Evolutionary conservation across 2,329 filamentous ascomycete species (phyloP), one percentile per base, ranked within the genome.

Genomic region (Monilinia fructigena): DNA sequence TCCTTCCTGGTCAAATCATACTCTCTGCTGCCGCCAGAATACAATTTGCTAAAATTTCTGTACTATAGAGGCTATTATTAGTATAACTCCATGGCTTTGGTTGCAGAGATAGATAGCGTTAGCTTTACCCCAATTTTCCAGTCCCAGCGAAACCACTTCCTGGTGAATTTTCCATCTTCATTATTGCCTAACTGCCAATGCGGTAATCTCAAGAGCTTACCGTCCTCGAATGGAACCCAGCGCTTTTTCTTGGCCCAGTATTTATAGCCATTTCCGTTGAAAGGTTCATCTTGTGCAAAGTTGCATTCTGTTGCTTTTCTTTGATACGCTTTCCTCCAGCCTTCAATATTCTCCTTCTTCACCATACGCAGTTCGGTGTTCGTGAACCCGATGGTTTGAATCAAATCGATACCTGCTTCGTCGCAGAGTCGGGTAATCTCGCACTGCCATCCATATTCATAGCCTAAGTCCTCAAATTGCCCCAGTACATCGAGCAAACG

Each of bases 401-500:
- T 48, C 23, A 73, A 50, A 7, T 71, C 60, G 20, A 72, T 68
- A 1, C 67, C 66, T 14, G 67, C 66, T 38, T 70, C 67, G 55
- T 70, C 65, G 58, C 65, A 67, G n/a, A 66, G 18, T 47, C 68
- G 70, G 0, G 76, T 72, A 18, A 86, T 80, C 23, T 80, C 80
- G 45, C 45, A 48, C n/a, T 20, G 45, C 45, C 45, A 48, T 48
- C 45, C 6, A 10, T 7, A n/a, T 10, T 48, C 20, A n/a, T 48
- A 48, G 10, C 20, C 20, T 20, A 48, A 20, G 16, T n/a, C 18
- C 10, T 48, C 45, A 6, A 20, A 48, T n/a, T 10, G 18, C 2
- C n/a, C 7, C 20, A n/a, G 7, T 65, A 86, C 78, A 45, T 85
- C 72, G 48, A 78, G 71, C 55, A 85, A 75, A 67, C 81, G 82